Evolutionary conservation across 768 basidiomycete species (phyloP).

Genomic region (Termitomyces sp.): DNA sequence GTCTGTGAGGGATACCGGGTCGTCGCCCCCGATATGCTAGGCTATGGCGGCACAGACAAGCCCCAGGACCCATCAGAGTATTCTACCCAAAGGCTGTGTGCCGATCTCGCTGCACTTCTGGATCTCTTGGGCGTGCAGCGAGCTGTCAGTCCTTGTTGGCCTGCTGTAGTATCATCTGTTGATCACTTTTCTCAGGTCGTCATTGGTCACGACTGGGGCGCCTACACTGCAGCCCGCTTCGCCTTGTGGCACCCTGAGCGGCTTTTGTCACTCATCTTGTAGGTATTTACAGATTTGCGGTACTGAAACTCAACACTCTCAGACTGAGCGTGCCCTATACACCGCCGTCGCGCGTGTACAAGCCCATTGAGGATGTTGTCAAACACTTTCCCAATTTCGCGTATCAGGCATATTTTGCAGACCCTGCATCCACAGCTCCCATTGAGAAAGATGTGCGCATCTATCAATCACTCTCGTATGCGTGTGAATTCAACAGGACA

Average conservation of each 20-base stretch:
- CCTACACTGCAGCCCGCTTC: conserved; percentile 57
- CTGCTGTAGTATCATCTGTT: neutral
- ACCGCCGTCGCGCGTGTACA: conserved; percentile 47
- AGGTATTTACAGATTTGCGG: conserved; percentile 17
- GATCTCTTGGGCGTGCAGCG: conserved; percentile 46
- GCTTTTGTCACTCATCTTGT: conserved; percentile 55
- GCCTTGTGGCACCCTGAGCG: conserved; percentile 70
- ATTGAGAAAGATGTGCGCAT: conserved; percentile 52
- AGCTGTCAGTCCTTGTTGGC: conserved; percentile 39
- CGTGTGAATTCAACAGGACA: neutral
- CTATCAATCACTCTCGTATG: conserved; percentile 34
- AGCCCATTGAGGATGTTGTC: conserved; percentile 47
- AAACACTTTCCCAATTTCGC: conserved; percentile 49
- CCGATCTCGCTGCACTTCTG: conserved; percentile 62
- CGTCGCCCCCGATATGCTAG: conserved; percentile 55
- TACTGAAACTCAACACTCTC: neutral
- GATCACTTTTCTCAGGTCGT: conserved; percentile 38
- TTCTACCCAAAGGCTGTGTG: conserved; percentile 51
- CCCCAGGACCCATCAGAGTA: conserved; percentile 51
- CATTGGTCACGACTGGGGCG: conserved; percentile 82
- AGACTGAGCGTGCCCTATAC: conserved; percentile 66
- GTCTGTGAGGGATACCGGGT: conserved; percentile 56
- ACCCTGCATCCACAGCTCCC: conserved; percentile 41
- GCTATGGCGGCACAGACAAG: conserved; percentile 65
- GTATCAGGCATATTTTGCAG: conserved; percentile 67